Evolutionary conservation across 164 flowering plant genomes (phyloP), one percentile per base, ranked within the genome.

Genomic region (Annona cherimola): DNA sequence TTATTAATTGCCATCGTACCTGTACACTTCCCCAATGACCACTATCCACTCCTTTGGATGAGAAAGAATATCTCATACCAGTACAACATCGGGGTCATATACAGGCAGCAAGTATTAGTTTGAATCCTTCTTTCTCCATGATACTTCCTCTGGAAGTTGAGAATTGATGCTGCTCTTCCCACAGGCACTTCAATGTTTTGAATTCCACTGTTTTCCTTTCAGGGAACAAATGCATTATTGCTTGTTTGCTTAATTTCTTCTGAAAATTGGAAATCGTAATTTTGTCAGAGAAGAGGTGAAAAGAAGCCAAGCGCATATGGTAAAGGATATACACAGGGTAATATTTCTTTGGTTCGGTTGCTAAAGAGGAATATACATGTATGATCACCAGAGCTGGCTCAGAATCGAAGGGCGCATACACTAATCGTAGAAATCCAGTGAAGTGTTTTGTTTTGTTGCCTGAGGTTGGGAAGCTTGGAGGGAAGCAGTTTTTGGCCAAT

Each of bases 241-340:
- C 16, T 11, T 39, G 12, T 14, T 26, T 26, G 35, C 44, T 39
- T 63, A 4, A 14, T 11, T 41, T 9, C 67, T 41, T 64, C 19
- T 41, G 45, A 64, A 39, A 8, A 42, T 40, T 16, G 4, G 2
- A 20, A 39, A 40, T 5, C 40, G 5, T 64, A 14, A 18, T 12
- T 41, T 70, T 63, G 67, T 69, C 85, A 90, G 91, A 88, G 85
- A 67, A 83, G 79, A 75, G 80, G 68, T 64, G 81, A 78, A 35
- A 90, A 79, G 80, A 86, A 83, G 60, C 6, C 69, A 61, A 69
- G 67, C 45, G 64, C 68, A 11, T 78, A 71, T 6, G 90, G 71
- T 50, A 81, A 72, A 63, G 72, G 69, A 42, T 77, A 67, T 77
- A 84, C 89, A 41, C 81, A 85, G 65, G 92, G 92, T 18, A 86